A percentile compares a stretch with the other conserved stretches of the same genome.
These are phyloP conservation scores for Margaritispora aquatica DNA, from an alignment of 495 filamentous ascomycete species.

Conservation along the genomic window DNA sequence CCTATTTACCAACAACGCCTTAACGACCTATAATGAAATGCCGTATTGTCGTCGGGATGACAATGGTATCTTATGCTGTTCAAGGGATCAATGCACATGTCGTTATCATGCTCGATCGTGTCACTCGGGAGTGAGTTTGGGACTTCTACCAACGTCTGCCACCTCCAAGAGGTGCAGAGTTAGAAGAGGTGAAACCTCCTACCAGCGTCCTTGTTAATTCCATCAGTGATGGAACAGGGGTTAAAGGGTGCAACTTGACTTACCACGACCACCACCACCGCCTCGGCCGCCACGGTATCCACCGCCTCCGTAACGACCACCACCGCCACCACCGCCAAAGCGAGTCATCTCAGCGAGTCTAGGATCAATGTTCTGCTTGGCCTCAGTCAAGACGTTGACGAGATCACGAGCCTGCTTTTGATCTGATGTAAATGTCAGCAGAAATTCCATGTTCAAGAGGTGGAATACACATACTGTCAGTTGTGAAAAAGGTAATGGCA, in stretches of 20 bases:
- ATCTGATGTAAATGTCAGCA: slow-evolving; percentile 47
- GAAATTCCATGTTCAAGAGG: not conserved
- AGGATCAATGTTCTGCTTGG: slow-evolving; percentile 98
- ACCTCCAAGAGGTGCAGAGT: slow-evolving; percentile 54
- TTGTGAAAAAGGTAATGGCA: slow-evolving; percentile 95
- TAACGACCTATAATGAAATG: slow-evolving; percentile 24
- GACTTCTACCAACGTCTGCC: slow-evolving; percentile 54
- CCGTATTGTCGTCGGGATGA: not conserved
- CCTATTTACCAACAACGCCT: slow-evolving; percentile 20
- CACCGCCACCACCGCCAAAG: slow-evolving; percentile 76
- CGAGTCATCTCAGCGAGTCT: slow-evolving; percentile 92
- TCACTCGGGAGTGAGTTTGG: slow-evolving; percentile 12
- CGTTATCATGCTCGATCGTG: slow-evolving; percentile 5
- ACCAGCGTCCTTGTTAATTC: slow-evolving; percentile 28
- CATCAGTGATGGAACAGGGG: slow-evolving; percentile 26
- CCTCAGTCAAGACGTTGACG: slow-evolving; percentile 83
- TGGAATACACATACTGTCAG: slow-evolving; percentile 74
- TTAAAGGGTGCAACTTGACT: slow-evolving; percentile 12
- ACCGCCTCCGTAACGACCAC: slow-evolving; percentile 61
- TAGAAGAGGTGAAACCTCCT: slow-evolving; percentile 53
- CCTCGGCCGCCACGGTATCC: slow-evolving; percentile 60
- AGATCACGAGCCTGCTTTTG: slow-evolving; percentile 96
- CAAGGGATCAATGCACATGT: slow-evolving; percentile 1
- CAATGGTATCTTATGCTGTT: slow-evolving; percentile 5
- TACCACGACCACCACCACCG: slow-evolving; percentile 48